phyloP scores from a whole-genome alignment of 306 rosid genomes.

The Lathyrus oleraceus region DNA sequence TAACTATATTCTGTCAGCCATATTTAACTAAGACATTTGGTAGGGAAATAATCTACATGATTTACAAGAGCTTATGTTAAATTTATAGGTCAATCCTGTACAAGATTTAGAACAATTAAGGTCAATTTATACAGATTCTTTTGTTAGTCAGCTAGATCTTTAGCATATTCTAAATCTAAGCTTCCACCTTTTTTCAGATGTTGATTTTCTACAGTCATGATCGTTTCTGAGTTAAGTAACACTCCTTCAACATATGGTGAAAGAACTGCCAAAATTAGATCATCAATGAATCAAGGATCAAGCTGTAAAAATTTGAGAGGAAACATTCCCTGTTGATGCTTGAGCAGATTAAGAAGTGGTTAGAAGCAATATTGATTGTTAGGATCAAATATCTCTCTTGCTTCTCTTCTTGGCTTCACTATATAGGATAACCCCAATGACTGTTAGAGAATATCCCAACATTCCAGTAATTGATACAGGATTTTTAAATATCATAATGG shows the following conservation, averaged over 20 bases:
- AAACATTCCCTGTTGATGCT: not conserved
- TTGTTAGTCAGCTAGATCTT: not conserved
- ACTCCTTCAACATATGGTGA: not conserved
- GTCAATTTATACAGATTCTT: slow-evolving; percentile 10
- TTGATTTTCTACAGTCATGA: not conserved
- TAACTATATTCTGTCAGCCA: not conserved
- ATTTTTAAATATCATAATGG: slow-evolving; percentile 61
- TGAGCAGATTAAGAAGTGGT: not conserved
- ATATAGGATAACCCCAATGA: slow-evolving; percentile 60
- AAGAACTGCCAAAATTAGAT: not conserved
- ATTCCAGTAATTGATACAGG: slow-evolving; percentile 65
- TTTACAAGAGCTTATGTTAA: not conserved
- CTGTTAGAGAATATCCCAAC: slow-evolving; percentile 63
- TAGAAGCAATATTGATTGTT: slow-evolving; percentile 14
- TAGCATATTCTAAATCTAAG: not conserved
- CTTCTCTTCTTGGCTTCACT: slow-evolving; percentile 59
- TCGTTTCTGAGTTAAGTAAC: not conserved
- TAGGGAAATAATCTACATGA: not conserved
- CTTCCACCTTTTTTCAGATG: not conserved
- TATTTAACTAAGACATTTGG: not conserved
- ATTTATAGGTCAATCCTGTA: slow-evolving; percentile 20
- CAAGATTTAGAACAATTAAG: not conserved
- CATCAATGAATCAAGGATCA: not conserved
- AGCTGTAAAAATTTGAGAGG: not conserved
- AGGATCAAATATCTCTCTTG: slow-evolving; percentile 27